Evolutionary conservation across 1,139 yeast species (phyloP), one percentile per base, ranked within the genome.

Genomic region (Scheffersomyces illinoinensis): DNA sequence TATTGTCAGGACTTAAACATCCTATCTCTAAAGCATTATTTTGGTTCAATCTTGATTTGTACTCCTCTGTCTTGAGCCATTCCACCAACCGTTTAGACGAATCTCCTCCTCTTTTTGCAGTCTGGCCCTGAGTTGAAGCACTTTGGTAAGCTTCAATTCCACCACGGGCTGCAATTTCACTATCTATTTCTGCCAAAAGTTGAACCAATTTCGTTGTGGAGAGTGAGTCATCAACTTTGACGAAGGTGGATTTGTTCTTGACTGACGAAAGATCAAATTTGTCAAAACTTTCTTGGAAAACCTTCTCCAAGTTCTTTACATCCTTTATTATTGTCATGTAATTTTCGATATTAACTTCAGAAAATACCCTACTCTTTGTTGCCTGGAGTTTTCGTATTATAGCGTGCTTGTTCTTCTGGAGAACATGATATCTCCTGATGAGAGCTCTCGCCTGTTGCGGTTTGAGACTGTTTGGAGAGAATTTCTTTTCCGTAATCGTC

Each of bases 91-190:
- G 76, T 65, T 89, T 90, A 1, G 97, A 92, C 0, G 97, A 91
- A 71, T 93, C 98, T 1, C 97, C 97, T 0, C 98, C 98, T 62
- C 98, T 75, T 54, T 82, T 81, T 0, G 75, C 73, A 60, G 86
- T 85, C 67, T 93, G 98, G 0, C 98, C 98, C 55, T 88, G 85
- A 0, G 90, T 85, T 0, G 97, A 91, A 0, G 98, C 98, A n/a
- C 82, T 76, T 68, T 93, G 98, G 70, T 93, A 93, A 7, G 85
- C 83, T 59, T 85, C 80, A 2, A 91, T 71, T 0, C 97, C 97
- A 1, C 96, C 96, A 56, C 86, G 76, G 56, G 75, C 79, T 10
- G 77, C 75, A 3, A 88, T 80, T 69, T 90, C 93, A 1, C 81
- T 81, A 65, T 86, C 89, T 10, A 88, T 86, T 63, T 73, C 81